Percentiles rank a stretch among this genome's conserved stretches.
phyloP scores from a whole-genome alignment of 495 filamentous ascomycete species.

The Neurospora intermedia region DNA sequence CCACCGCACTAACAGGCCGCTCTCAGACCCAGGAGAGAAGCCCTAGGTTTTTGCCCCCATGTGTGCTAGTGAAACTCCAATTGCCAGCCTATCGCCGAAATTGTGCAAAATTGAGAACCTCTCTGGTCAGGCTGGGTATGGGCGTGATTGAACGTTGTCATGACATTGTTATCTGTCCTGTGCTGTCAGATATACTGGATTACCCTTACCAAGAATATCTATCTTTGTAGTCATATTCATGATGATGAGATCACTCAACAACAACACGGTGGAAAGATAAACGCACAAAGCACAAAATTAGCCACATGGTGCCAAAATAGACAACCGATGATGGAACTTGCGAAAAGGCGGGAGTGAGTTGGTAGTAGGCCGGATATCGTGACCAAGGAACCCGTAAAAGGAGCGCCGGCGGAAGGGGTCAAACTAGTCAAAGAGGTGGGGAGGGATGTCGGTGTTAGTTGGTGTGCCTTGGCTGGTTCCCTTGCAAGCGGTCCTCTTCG shows the following conservation, averaged over 20 bases:
- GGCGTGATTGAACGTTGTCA: background rate
- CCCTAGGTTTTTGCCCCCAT: background rate
- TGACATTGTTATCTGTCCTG: background rate
- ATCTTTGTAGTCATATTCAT: background rate
- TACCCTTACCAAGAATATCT: background rate
- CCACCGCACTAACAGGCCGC: background rate
- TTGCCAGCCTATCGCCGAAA: background rate
- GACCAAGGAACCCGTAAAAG: background rate
- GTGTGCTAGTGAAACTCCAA: background rate
- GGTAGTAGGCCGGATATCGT: background rate
- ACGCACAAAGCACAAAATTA: background rate
- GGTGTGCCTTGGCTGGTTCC: background rate
- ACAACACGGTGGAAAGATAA: background rate
- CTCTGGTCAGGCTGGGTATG: background rate
- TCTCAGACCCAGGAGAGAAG: background rate
- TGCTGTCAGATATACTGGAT: background rate
- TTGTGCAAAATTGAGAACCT: conserved; percentile 1
- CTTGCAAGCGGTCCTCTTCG: background rate
- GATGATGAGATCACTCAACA: background rate
- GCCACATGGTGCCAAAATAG: background rate
- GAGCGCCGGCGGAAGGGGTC: background rate
- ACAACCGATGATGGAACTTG: background rate
- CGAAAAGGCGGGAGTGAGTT: background rate
- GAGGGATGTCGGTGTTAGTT: background rate
- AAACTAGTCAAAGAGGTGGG: background rate